Conservation (phyloP, 306 rosid species). For the Ziziphus jujuba region DNA sequence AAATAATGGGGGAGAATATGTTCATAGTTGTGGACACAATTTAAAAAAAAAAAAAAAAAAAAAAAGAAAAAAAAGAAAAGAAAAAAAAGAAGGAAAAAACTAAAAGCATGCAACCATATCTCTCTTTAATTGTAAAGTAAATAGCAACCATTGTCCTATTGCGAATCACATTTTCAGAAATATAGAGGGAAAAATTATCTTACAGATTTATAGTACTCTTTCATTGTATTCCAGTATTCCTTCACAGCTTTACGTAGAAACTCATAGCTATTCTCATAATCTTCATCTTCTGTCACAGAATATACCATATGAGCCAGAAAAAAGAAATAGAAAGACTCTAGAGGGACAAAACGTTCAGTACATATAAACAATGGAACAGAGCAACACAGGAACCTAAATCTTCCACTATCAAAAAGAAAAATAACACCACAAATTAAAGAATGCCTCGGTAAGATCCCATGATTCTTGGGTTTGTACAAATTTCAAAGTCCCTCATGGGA, state of each 20-base stretch:
- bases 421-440: too few relatives aligned
- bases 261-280: constrained; percentile 35
- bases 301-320: too few relatives aligned
- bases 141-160: not conserved
- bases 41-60: too few relatives aligned
- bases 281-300: constrained; percentile 14
- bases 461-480: too few relatives aligned
- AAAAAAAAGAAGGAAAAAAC: too few relatives aligned
- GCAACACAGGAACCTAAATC: too few relatives aligned
- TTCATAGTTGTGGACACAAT: not conserved
- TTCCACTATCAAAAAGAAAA: too few relatives aligned
- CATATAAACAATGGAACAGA: too few relatives aligned
- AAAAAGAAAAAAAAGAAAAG: too few relatives aligned
- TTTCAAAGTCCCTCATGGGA: not conserved
- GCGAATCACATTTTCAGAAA: constrained; percentile 4
- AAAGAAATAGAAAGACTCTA: too few relatives aligned
- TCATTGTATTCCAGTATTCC: constrained; percentile 44
- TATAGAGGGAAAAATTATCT: constrained; percentile 18
- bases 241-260: constrained; percentile 31
- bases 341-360: too few relatives aligned
- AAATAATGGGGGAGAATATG: not conserved
- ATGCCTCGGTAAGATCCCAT: too few relatives aligned
- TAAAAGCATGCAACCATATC: not conserved
- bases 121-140: constrained; percentile 4
- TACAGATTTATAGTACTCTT: constrained; percentile 40